Evolutionary conservation across 2,329 filamentous ascomycete genomes (phyloP).

Genomic region (Neonectria punicea): DNA sequence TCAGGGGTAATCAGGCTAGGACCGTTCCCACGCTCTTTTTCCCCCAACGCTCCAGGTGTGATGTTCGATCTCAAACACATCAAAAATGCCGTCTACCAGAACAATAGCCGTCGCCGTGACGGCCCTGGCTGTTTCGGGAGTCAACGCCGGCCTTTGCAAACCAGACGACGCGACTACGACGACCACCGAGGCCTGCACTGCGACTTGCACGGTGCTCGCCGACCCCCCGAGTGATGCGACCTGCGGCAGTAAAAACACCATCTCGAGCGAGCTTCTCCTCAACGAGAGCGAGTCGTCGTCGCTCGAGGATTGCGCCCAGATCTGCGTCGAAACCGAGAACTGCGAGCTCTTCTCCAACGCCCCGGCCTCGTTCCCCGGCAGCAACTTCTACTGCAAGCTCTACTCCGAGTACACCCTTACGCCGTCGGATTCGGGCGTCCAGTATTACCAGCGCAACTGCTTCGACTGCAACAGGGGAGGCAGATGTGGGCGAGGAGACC

Average conservation of each 20-base stretch:
- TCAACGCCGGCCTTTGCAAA: constrained; percentile 7
- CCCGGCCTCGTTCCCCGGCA: neutral
- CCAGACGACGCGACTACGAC: neutral
- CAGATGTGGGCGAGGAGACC: neutral
- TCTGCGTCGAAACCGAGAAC: neutral
- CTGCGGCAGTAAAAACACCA: neutral
- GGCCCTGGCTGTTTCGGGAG: constrained; percentile 22
- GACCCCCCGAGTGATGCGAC: neutral
- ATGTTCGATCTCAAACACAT: neutral
- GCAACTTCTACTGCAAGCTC: neutral
- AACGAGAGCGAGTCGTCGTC: neutral
- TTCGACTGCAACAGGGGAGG: neutral
- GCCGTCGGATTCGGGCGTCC: neutral
- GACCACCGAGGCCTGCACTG: neutral
- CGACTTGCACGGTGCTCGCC: neutral
- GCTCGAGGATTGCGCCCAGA: neutral
- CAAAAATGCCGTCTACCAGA: constrained; percentile 25
- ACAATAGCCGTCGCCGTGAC: constrained; percentile 20
- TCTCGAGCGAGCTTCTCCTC: neutral
- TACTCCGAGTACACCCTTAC: neutral
- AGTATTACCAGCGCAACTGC: neutral
- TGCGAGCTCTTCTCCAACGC: neutral
- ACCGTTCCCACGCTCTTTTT: too few relatives aligned
- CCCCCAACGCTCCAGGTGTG: neutral
- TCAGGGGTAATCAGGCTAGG: neutral